phyloP scores from a whole-genome alignment of 306 rosid genomes.

The Echinosophora koreensis region DNA sequence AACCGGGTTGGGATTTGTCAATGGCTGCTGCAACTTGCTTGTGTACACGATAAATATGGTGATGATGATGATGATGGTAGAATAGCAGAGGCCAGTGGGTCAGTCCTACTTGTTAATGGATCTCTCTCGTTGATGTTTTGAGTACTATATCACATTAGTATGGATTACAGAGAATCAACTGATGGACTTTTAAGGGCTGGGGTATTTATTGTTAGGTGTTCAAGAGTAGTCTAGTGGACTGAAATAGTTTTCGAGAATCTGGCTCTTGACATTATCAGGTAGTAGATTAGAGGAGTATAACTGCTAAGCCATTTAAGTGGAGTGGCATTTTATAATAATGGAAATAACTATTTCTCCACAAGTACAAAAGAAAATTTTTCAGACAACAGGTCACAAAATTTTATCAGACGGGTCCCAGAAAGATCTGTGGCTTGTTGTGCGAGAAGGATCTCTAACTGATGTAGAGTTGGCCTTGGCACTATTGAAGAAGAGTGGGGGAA shows the following conservation, averaged over 20 bases:
- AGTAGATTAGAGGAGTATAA: conserved; percentile 14
- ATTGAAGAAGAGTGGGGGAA: conserved; percentile 80
- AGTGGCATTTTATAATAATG: conserved; percentile 52
- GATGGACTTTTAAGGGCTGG: conserved; percentile 36
- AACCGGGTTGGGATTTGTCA: conserved; percentile 42
- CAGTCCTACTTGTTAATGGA: conserved; percentile 28
- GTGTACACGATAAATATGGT: conserved; percentile 37
- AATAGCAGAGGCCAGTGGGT: conserved; percentile 41
- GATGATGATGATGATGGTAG: conserved; percentile 40
- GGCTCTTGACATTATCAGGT: conserved; percentile 42
- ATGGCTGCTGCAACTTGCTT: conserved; percentile 49
- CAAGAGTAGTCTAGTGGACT: conserved; percentile 20
- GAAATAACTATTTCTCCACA: conserved; percentile 62
- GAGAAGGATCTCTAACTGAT: conserved; percentile 78
- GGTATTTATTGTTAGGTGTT: conserved; percentile 22
- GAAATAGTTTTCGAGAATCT: conserved; percentile 32
- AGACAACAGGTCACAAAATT: conserved; percentile 57
- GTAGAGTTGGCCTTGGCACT: conserved; percentile 73
- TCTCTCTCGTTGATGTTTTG: conserved; percentile 24
- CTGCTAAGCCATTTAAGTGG: conserved; percentile 32
- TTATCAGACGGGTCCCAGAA: conserved; percentile 52
- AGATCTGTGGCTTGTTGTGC: conserved; percentile 77
- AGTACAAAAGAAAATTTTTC: conserved; percentile 69
- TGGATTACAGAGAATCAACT: conserved; percentile 53
- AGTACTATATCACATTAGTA: conserved; percentile 31